phyloP scores from a whole-genome alignment of 2,329 filamentous ascomycete species.

The Pezicula rhizophila region DNA sequence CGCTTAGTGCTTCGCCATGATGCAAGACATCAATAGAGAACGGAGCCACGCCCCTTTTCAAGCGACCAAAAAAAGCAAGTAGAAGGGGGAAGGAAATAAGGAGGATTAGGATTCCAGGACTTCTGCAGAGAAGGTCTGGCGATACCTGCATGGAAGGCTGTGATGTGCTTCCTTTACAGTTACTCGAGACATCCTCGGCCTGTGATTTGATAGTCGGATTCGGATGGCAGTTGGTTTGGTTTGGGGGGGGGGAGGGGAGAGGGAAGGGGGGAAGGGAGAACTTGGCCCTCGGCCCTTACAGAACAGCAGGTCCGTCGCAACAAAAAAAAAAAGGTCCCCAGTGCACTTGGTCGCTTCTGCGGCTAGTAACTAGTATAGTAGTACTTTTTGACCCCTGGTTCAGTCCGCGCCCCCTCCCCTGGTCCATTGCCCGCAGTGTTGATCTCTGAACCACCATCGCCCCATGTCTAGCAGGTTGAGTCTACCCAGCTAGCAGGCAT shows the following conservation, averaged over 20 bases:
- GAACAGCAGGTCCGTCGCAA: background rate
- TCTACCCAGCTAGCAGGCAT: background rate
- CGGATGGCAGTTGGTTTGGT: conserved; percentile 5
- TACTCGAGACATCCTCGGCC: conserved; percentile 1
- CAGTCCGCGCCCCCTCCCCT: no score
- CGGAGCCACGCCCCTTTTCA: no score
- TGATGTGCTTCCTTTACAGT: conserved; percentile 23
- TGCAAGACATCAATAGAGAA: background rate
- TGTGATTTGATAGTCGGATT: conserved; percentile 9
- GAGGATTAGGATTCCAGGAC: background rate
- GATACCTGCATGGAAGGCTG: conserved; percentile 24
- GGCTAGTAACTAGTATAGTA: no score
- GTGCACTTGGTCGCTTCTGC: no score
- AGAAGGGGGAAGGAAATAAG: background rate
- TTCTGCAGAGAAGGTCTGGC: background rate
- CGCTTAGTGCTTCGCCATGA: background rate
- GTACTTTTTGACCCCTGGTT: no score
- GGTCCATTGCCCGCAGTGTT: background rate
- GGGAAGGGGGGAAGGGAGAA: background rate
- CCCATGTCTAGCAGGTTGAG: background rate
- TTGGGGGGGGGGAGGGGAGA: no score
- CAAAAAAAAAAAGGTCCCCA: no score
- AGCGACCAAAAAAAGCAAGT: no score
- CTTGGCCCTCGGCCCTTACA: conserved; percentile 8
- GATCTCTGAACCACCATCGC: background rate